A percentile compares a stretch with the other conserved stretches of the same genome.
Evolutionary conservation across 2,329 filamentous ascomycete species (phyloP).

Genomic region (Alternaria brassicicola): DNA sequence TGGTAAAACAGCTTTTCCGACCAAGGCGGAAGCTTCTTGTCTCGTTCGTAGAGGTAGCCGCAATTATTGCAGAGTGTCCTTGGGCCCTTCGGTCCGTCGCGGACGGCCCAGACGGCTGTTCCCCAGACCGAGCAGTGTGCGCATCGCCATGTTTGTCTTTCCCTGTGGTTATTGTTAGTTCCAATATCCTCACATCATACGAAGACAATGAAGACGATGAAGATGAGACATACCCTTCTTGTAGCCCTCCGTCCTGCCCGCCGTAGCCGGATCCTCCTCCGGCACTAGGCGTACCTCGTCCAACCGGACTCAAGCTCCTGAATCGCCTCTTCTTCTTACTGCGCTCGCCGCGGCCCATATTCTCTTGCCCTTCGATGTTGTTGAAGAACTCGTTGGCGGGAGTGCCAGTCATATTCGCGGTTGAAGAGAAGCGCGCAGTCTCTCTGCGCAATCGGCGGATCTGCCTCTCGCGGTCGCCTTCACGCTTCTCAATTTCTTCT

Average conservation of each 20-base stretch:
- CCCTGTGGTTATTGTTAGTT: slow-evolving; percentile 53
- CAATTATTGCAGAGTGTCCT: slow-evolving; percentile 93
- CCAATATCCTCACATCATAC: neutral
- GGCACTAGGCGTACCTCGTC: slow-evolving; percentile 80
- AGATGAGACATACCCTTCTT: slow-evolving; percentile 47
- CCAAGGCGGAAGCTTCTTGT: slow-evolving; percentile 81
- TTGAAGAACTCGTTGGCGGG: slow-evolving; percentile 68
- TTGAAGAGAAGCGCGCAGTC: slow-evolving; percentile 89
- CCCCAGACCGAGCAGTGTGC: slow-evolving; percentile 87
- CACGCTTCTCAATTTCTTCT: slow-evolving; percentile 96
- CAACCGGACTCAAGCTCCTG: slow-evolving; percentile 81
- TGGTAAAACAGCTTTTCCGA: slow-evolving; percentile 69
- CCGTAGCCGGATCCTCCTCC: slow-evolving; percentile 65
- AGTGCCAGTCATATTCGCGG: slow-evolving; percentile 76
- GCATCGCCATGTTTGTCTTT: slow-evolving; percentile 86
- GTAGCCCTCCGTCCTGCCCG: slow-evolving; percentile 65
- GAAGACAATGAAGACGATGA: neutral
- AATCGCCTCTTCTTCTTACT: slow-evolving; percentile 96
- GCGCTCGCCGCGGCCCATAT: slow-evolving; percentile 89
- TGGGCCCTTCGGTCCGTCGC: slow-evolving; percentile 84
- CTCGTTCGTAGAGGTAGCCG: slow-evolving; percentile 85
- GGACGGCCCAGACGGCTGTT: slow-evolving; percentile 89
- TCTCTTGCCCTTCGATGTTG: slow-evolving; percentile 63
- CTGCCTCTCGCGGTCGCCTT: slow-evolving; percentile 91
- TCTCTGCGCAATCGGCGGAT: slow-evolving; percentile 85